These are phyloP conservation scores for Thielaviopsis populi DNA, from an alignment of 2,329 filamentous ascomycete species.

Conservation along the genomic window DNA sequence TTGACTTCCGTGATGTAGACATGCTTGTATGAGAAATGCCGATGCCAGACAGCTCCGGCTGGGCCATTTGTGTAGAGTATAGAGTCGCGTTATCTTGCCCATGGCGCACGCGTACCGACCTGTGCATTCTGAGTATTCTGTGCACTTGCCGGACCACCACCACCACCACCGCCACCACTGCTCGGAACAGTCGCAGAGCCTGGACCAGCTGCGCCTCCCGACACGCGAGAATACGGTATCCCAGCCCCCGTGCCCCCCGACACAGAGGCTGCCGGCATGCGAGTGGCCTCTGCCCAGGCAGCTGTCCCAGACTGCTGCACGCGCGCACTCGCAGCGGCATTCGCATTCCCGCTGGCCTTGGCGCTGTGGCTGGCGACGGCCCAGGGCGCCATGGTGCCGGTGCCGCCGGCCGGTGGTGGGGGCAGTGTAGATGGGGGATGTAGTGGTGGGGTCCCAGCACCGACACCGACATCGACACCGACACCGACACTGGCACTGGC, in stretches of 20 bases:
- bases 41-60: too few relatives aligned
- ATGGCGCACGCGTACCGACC: conserved; percentile 31
- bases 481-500: not conserved
- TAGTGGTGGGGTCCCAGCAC: too few relatives aligned
- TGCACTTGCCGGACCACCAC: conserved; percentile 13
- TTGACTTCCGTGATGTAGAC: not conserved
- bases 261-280: conserved; percentile 25
- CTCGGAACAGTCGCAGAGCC: not conserved
- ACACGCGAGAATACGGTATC: conserved; percentile 28
- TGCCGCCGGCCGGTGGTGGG: conserved; percentile 24
- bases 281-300: conserved; percentile 31
- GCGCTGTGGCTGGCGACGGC: not conserved
- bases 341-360: not conserved
- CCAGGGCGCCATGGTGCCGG: conserved; percentile 7
- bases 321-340: not conserved
- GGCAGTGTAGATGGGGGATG: conserved; percentile 16
- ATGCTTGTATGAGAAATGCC: too few relatives aligned
- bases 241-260: conserved; percentile 20
- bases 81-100: conserved; percentile 26
- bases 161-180: not conserved
- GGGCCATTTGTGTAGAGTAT: not conserved
- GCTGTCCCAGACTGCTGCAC: conserved; percentile 21
- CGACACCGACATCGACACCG: too few relatives aligned
- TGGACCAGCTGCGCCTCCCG: conserved; percentile 10
- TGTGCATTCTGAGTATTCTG: too few relatives aligned